phyloP scores from a whole-genome alignment of 306 rosid genomes.

The Trifolium dubium region DNA sequence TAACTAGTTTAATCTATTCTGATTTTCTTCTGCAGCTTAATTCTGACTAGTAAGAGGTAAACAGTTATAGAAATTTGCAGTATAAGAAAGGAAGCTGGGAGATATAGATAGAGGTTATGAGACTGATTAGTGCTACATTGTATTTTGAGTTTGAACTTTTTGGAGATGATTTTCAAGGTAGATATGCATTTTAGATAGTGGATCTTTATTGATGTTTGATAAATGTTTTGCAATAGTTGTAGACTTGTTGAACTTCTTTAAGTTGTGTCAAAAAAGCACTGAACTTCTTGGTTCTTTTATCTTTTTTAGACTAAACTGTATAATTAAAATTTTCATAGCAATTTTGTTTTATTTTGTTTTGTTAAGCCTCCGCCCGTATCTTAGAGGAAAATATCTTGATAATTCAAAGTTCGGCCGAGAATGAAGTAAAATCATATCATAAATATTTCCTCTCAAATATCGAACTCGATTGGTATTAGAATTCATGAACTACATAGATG shows the following conservation, averaged over 20 bases:
- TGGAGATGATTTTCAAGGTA: constrained; percentile 34
- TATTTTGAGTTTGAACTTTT: constrained; percentile 38
- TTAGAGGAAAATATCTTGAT: too few relatives aligned
- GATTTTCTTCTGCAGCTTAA: constrained; percentile 34
- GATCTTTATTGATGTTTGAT: constrained; percentile 20
- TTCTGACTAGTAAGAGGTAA: neutral
- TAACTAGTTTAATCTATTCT: neutral
- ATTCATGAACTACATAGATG: too few relatives aligned
- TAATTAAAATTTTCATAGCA: neutral
- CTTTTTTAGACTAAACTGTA: neutral
- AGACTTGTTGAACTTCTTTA: neutral
- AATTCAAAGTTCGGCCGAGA: too few relatives aligned
- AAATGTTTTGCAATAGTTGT: neutral
- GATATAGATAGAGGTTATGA: neutral
- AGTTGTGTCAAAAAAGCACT: neutral
- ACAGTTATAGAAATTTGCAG: neutral
- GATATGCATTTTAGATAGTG: constrained; percentile 17
- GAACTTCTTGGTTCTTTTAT: neutral
- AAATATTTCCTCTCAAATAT: too few relatives aligned
- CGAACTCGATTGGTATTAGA: too few relatives aligned
- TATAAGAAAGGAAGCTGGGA: constrained; percentile 6
- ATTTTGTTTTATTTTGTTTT: too few relatives aligned
- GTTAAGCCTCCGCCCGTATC: too few relatives aligned
- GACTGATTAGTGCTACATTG: constrained; percentile 18
- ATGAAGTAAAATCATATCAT: too few relatives aligned